These are phyloP conservation scores for Amborella trichopoda DNA, from an alignment of 164 flowering plant genomes.

Conservation along the genomic window DNA sequence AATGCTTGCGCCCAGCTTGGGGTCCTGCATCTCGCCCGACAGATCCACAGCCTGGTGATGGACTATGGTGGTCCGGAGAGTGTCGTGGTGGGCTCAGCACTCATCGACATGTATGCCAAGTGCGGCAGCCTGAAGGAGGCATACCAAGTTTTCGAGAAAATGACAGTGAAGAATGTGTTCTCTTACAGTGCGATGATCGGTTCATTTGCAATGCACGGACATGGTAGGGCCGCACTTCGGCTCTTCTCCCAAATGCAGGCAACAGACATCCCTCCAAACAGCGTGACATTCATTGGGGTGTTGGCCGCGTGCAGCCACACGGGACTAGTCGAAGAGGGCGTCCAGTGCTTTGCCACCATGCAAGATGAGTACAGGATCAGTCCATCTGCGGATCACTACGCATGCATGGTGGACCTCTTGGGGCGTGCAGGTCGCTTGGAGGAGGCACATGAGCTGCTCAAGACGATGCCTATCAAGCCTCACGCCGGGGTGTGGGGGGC, in stretches of 20 bases:
- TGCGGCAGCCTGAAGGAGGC: conserved; percentile 19
- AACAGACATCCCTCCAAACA: conserved; percentile 10
- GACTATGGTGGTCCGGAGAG: conserved; percentile 1
- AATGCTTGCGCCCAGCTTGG: conserved; percentile 24
- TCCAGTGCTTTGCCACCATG: conserved; percentile 12
- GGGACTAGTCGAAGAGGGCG: conserved; percentile 17
- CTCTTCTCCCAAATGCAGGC: conserved; percentile 14
- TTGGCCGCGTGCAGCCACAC: conserved; percentile 22
- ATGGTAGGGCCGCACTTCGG: conserved; percentile 9
- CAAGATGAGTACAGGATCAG: conserved; percentile 7
- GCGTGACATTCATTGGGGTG: conserved; percentile 20
- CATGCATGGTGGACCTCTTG: conserved; percentile 22
- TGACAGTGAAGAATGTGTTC: conserved; percentile 11
- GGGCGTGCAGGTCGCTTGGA: conserved; percentile 19
- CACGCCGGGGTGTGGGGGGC: conserved; percentile 24
- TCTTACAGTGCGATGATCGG: conserved; percentile 17
- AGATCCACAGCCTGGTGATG: conserved; percentile 10
- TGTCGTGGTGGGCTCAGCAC: conserved; percentile 16
- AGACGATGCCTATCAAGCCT: conserved; percentile 12
- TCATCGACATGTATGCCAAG: conserved; percentile 23
- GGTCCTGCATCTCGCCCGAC: conserved; percentile 4
- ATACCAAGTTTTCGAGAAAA: conserved; percentile 9
- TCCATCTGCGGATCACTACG: conserved; percentile 17
- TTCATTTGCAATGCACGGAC: conserved; percentile 22
- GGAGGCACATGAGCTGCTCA: conserved; percentile 14